Evolutionary conservation across 306 rosid species (phyloP), one percentile per base, ranked within the genome.

Genomic region (Pyrus betulifolia): DNA sequence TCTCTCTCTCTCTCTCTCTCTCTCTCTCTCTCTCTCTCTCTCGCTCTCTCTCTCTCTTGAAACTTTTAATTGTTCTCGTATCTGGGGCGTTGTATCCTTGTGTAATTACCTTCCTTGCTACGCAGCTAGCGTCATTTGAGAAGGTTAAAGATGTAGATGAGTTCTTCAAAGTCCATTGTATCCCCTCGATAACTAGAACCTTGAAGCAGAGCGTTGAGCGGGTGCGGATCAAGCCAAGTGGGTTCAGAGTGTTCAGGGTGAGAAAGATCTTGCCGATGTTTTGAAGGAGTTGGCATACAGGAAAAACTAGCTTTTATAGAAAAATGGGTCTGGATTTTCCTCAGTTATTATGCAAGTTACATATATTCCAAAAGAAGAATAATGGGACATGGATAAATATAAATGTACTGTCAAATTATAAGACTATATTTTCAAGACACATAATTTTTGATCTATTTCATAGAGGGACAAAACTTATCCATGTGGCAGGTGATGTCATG

Each of bases 171-270:
- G 83, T 15, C 80, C 96, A 80, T 63, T 52, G 67, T 7, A 84
- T 42, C 77, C 86, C 91, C 2, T 28, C 89, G 14, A 85, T 92
- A 42, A 86, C 88, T 27, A 91, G 98, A 87, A 95, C 95, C 22
- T 62, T 95, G 79, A 92, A 82, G 87, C 98, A 95, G 89, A 95
- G 98, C 84, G 82, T 89, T 40, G 98, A 95, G 86, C 80, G 86
- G 17, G 89, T 92, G 51, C 73, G 79, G 74, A 90, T 91, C 35
- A 92, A 94, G 84, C 93, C 64, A 89, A 83, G 72, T 90, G 95
- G 96, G 92, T 90, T 84, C 80, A 83, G 85, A 79, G 82, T 70
- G 77, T 89, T 79, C 69, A 46, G 89, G 80, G 84, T 33, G 98
- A 95, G 88, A 72, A 55, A 3, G 65, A n/a, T 66, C 88, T 95